These are phyloP conservation scores for Solanum commersonii DNA, from an alignment of 257 asterid genomes.

Conservation along the genomic window DNA sequence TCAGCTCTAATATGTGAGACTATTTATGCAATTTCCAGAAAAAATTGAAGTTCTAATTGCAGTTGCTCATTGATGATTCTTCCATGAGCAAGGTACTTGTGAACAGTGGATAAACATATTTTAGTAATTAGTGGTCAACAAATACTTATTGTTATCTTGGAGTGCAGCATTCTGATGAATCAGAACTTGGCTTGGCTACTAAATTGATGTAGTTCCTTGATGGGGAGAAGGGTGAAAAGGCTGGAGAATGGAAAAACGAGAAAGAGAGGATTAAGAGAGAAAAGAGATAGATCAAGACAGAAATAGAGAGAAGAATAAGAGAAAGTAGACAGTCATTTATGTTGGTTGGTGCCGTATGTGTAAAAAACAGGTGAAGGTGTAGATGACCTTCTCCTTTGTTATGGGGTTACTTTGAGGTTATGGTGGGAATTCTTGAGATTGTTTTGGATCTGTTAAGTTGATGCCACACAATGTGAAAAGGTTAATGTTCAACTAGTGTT, in stretches of 20 bases:
- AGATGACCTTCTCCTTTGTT: neutral
- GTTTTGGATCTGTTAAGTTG: neutral
- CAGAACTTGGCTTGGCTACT: neutral
- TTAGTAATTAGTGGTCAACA: neutral
- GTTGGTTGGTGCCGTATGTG: neutral
- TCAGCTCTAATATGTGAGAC: neutral
- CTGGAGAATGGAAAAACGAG: neutral
- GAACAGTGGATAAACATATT: neutral
- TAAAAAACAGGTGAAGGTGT: neutral
- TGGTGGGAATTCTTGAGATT: neutral
- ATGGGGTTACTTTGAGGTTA: neutral
- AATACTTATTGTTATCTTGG: neutral
- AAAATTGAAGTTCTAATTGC: neutral
- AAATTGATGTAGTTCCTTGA: neutral
- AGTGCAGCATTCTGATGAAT: neutral
- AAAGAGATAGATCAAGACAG: neutral
- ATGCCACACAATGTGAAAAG: neutral
- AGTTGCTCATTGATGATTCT: neutral
- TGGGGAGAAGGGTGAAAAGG: neutral
- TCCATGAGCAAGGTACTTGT: neutral
- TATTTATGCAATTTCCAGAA: neutral
- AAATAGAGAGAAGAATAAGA: neutral
- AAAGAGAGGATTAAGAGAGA: neutral
- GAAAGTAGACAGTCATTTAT: neutral
- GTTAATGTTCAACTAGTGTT: neutral